Evolutionary conservation across 192 early-diverging fungal species (phyloP).

Genomic region (Coemansia javaensis): DNA sequence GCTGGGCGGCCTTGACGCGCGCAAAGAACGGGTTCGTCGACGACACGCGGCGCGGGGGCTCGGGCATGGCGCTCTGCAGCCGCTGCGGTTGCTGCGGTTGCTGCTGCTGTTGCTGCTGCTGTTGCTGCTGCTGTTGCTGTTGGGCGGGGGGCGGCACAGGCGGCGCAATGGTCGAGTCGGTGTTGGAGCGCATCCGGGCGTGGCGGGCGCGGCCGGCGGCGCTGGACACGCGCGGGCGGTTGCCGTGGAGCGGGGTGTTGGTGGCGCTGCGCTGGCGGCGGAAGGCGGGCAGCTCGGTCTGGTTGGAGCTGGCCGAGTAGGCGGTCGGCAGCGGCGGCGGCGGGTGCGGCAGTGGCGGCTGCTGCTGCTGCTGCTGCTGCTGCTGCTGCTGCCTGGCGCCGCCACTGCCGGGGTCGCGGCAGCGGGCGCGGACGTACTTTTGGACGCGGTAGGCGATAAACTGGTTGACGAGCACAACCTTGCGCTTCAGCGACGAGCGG

Average conservation of each 20-base stretch:
- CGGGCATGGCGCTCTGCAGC: not conserved
- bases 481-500: conserved; percentile 58
- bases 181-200: conserved; percentile 37
- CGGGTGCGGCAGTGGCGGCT: too few species aligned
- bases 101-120: too few species aligned
- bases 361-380: too few species aligned
- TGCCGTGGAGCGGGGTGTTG: not conserved
- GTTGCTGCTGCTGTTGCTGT: too few species aligned
- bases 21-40: conserved; percentile 3
- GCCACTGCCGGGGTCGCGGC: conserved; percentile 1
- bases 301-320: conserved; percentile 33
- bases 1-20: not conserved
- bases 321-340: conserved; percentile 15
- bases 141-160: conserved; percentile 12
- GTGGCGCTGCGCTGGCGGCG: conserved; percentile 27
- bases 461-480: conserved; percentile 76
- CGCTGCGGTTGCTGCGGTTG: not conserved
- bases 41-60: not conserved
- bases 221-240: too few species aligned
- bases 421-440: conserved; percentile 51
- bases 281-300: conserved; percentile 39
- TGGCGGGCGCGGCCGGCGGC: conserved; percentile 3
- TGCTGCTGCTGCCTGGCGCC: too few species aligned
- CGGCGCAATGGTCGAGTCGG: conserved; percentile 34
- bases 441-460: conserved; percentile 79